phyloP scores from a whole-genome alignment of 495 filamentous ascomycete genomes.

The Penicillium ucsense region DNA sequence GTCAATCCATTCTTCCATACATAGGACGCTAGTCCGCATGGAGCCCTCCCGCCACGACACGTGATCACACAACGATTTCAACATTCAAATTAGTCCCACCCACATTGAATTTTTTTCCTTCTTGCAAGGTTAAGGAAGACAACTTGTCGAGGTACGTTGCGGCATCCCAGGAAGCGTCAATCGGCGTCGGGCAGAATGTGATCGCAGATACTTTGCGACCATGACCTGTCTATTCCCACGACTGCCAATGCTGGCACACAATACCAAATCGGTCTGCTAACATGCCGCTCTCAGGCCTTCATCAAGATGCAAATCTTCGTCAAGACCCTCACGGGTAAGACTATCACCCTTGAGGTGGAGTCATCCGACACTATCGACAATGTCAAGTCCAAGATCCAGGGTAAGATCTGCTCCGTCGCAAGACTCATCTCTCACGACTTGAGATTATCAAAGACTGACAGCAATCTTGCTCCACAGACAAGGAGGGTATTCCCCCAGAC shows the following conservation, averaged over 20 bases:
- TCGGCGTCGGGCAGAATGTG: not conserved
- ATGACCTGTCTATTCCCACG: not conserved
- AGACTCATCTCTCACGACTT: not conserved
- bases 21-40: not conserved
- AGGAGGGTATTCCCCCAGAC: constrained; percentile 99
- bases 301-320: constrained; percentile 98
- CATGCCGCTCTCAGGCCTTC: constrained; percentile 34
- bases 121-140: constrained; percentile 49
- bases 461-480: constrained; percentile 49
- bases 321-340: constrained; percentile 99
- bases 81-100: constrained; percentile 21
- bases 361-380: constrained; percentile 99
- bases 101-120: constrained; percentile 22
- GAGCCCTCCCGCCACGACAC: constrained; percentile 9
- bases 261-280: constrained; percentile 4
- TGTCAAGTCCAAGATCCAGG: constrained; percentile 93
- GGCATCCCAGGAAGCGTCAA: not conserved
- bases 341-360: constrained; percentile 99
- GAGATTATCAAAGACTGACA: constrained; percentile 3
- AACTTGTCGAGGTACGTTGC: constrained; percentile 45
- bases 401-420: constrained; percentile 23
- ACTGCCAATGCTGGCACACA: not conserved
- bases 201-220: constrained; percentile 4
- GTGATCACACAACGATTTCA: constrained; percentile 44
- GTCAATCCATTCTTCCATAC: not conserved